These are phyloP conservation scores for Naumovozyma dairenensis DNA, from an alignment of 805 yeast genomes.

Conservation along the genomic window DNA sequence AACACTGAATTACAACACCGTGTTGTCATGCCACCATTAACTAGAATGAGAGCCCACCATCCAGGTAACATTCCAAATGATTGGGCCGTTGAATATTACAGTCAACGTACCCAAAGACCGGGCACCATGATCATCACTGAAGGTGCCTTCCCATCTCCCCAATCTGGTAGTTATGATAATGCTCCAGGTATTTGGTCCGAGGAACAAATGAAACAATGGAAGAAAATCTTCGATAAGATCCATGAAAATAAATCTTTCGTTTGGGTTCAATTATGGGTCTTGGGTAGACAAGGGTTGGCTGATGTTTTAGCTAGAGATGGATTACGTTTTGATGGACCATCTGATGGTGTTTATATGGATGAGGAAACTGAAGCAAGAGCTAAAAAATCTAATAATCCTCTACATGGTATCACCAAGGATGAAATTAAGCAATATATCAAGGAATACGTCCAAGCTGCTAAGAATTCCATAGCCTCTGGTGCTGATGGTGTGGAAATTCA, in stretches of 20 bases:
- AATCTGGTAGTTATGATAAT: constrained; percentile 34
- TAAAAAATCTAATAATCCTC: constrained; percentile 23
- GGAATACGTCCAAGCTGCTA: constrained; percentile 40
- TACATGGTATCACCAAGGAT: constrained; percentile 25
- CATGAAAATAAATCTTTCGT: constrained; percentile 41
- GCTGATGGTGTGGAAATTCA: constrained; percentile 62
- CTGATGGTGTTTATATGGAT: constrained; percentile 29
- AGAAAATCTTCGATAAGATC: constrained; percentile 37
- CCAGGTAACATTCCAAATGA: constrained; percentile 37
- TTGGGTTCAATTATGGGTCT: constrained; percentile 44
- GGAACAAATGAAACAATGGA: constrained; percentile 42
- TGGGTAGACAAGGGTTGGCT: constrained; percentile 37
- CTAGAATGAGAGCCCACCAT: constrained; percentile 33
- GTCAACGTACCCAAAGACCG: constrained; percentile 41
- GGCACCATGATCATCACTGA: constrained; percentile 56
- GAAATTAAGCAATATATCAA: constrained; percentile 34
- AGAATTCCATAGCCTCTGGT: constrained; percentile 29
- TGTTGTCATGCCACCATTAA: constrained; percentile 37
- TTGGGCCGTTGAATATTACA: constrained; percentile 43
- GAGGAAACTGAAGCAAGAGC: constrained; percentile 32
- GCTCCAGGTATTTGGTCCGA: constrained; percentile 46
- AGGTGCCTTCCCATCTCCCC: constrained; percentile 42
- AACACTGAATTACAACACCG: constrained; percentile 29
- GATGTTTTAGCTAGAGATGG: constrained; percentile 30
- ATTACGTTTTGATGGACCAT: constrained; percentile 32